These are phyloP conservation scores for Albugo laibachii DNA, from an alignment of 352 stramenopile species.

Conservation along the genomic window DNA sequence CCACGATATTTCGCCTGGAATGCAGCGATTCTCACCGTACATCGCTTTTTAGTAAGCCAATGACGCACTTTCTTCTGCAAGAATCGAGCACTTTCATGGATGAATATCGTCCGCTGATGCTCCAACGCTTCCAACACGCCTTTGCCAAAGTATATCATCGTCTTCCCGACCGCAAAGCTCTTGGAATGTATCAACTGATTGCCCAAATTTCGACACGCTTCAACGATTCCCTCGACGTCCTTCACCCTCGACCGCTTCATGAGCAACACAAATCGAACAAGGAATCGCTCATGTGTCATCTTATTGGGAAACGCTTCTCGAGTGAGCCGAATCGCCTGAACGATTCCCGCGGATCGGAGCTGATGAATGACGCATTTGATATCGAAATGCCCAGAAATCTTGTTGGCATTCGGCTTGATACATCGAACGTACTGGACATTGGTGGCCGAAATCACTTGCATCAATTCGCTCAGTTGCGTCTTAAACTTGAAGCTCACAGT, in stretches of 20 bases:
- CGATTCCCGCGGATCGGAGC: conserved; percentile 73
- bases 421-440: conserved; percentile 80
- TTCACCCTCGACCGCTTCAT: conserved; percentile 6
- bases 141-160: conserved; percentile 86
- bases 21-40: conserved; percentile 18
- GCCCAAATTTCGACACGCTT: conserved; percentile 43
- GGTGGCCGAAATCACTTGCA: conserved; percentile 72
- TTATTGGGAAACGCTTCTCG: conserved; percentile 85
- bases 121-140: conserved; percentile 85
- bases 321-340: conserved; percentile 83
- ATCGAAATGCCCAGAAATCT: conserved; percentile 67
- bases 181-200: conserved; percentile 15
- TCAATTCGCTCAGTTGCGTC: conserved; percentile 62
- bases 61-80: conserved; percentile 34
- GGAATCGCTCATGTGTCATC: conserved; percentile 81
- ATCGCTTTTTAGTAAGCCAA: conserved; percentile 18
- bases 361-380: conserved; percentile 70
- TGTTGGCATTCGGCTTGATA: conserved; percentile 81
- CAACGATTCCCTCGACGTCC: conserved; percentile 10
- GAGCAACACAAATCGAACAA: conserved; percentile 65
- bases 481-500: conserved; percentile 84
- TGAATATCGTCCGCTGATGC: conserved; percentile 37
- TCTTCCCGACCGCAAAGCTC: conserved; percentile 69
- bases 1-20: conserved; percentile 36
- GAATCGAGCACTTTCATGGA: conserved; percentile 37